These are phyloP conservation scores for Penicillium paradoxum DNA, from an alignment of 495 filamentous ascomycete genomes.

Conservation along the genomic window DNA sequence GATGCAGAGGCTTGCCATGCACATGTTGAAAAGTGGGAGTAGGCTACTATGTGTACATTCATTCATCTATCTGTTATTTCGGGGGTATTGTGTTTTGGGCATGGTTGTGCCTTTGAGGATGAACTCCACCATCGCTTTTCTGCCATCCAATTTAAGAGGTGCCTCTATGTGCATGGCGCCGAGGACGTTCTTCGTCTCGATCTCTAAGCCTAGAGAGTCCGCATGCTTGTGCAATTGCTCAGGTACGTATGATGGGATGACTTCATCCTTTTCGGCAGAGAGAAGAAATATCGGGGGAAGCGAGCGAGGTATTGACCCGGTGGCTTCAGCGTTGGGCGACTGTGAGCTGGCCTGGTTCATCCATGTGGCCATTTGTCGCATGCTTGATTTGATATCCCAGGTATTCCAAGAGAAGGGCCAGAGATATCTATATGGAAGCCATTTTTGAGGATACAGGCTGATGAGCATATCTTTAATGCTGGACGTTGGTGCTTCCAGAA, in stretches of 20 bases:
- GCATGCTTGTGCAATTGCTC: slow-evolving; percentile 41
- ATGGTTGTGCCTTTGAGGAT: slow-evolving; percentile 8
- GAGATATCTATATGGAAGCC: slow-evolving; percentile 71
- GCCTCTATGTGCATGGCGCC: slow-evolving; percentile 53
- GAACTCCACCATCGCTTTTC: slow-evolving; percentile 35
- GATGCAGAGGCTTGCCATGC: slow-evolving; percentile 43
- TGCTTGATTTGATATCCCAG: slow-evolving; percentile 43
- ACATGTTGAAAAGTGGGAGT: slow-evolving; percentile 17
- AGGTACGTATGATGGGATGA: slow-evolving; percentile 57
- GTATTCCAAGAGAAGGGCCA: slow-evolving; percentile 49
- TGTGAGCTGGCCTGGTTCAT: slow-evolving; percentile 4
- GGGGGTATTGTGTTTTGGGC: not conserved
- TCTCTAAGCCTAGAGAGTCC: slow-evolving; percentile 24
- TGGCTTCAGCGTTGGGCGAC: not conserved
- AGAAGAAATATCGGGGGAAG: slow-evolving; percentile 51
- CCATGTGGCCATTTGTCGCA: slow-evolving; percentile 32
- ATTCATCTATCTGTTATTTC: not conserved
- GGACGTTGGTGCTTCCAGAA: slow-evolving; percentile 75
- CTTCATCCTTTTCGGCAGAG: slow-evolving; percentile 61
- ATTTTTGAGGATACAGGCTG: slow-evolving; percentile 73
- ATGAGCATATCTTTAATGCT: slow-evolving; percentile 69
- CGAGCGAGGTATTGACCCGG: not conserved
- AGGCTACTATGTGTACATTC: not conserved
- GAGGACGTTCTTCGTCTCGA: slow-evolving; percentile 31
- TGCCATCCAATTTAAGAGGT: slow-evolving; percentile 36